These are phyloP conservation scores for Lycium barbarum DNA, from an alignment of 257 asterid species.

Conservation along the genomic window DNA sequence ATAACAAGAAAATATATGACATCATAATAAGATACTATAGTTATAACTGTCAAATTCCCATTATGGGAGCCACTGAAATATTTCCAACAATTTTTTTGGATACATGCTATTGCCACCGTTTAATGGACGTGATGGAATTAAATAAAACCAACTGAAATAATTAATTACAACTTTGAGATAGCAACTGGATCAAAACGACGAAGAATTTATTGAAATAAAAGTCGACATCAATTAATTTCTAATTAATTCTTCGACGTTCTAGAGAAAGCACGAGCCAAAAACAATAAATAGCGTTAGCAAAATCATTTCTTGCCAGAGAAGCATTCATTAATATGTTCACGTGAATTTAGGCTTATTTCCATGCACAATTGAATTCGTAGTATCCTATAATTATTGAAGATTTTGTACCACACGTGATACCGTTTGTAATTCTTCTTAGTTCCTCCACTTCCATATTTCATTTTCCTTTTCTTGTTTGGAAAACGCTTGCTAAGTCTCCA, in stretches of 20 bases:
- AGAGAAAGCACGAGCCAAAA: constrained; percentile 13
- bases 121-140: background rate
- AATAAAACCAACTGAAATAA: background rate
- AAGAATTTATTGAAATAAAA: constrained; percentile 10
- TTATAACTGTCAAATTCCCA: constrained; percentile 1
- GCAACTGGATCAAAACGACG: constrained; percentile 8
- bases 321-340: constrained; percentile 24
- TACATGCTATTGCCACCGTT: constrained; percentile 19
- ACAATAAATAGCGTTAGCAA: background rate
- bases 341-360: constrained; percentile 4
- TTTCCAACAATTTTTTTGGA: constrained; percentile 12
- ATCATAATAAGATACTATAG: constrained; percentile 11
- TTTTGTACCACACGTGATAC: background rate
- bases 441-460: background rate
- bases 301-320: constrained; percentile 21
- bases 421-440: background rate
- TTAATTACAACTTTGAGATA: background rate
- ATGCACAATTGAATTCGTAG: background rate
- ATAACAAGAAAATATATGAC: constrained; percentile 22
- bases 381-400: background rate
- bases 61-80: constrained; percentile 8
- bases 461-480: no score
- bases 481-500: no score
- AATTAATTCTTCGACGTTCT: constrained; percentile 9
- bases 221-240: constrained; percentile 22